phyloP scores from a whole-genome alignment of 2,329 filamentous ascomycete genomes.

The Monosporascus sp. region DNA sequence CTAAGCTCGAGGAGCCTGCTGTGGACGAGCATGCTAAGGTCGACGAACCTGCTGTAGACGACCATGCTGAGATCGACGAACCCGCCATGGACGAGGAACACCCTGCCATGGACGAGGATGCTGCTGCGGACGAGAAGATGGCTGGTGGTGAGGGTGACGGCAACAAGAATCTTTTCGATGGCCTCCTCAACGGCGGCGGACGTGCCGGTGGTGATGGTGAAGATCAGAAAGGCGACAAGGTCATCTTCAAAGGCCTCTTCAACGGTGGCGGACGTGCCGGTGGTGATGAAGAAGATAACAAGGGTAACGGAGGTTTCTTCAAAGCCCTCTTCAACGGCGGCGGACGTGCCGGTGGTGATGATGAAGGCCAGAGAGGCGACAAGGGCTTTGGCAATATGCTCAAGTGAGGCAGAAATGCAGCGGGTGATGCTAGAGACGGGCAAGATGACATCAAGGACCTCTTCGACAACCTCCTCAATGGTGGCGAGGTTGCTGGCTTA shows the following conservation, averaged over 20 bases:
- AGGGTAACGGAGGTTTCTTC: no score
- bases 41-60: background rate
- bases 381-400: no score
- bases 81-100: background rate
- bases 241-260: no score
- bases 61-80: background rate
- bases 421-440: no score
- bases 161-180: no score
- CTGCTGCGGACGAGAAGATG: background rate
- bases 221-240: background rate
- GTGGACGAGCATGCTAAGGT: constrained; percentile 2
- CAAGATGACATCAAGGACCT: no score
- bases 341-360: background rate
- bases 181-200: no score
- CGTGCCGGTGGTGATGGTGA: background rate
- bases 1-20: background rate
- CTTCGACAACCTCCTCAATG: no score
- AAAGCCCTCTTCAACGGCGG: background rate
- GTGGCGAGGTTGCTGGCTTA: no score
- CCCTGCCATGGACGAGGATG: background rate
- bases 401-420: no score
- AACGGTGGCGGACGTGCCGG: background rate
- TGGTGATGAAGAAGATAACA: background rate
- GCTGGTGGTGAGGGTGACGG: background rate
- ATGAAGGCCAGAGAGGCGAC: no score